These are phyloP conservation scores for Linnemannia elongata DNA, from an alignment of 192 early-diverging fungal genomes.

Conservation along the genomic window DNA sequence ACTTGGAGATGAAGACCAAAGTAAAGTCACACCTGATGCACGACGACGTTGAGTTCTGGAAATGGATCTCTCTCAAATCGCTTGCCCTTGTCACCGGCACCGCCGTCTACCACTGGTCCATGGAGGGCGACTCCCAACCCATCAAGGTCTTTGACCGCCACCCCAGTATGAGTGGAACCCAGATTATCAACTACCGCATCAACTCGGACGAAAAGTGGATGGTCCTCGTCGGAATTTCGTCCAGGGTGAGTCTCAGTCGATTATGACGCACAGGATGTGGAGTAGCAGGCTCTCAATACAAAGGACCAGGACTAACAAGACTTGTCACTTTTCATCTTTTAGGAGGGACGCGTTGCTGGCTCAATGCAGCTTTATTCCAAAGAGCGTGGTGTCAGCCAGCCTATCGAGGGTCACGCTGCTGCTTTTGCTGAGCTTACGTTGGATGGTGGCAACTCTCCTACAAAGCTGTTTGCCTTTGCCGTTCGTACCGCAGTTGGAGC, in stretches of 20 bases:
- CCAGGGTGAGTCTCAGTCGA: constrained; percentile 62
- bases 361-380: constrained; percentile 97
- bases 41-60: constrained; percentile 94
- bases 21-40: constrained; percentile 93
- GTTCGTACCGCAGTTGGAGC: constrained; percentile 84
- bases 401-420: constrained; percentile 96
- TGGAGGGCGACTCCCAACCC: constrained; percentile 90
- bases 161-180: constrained; percentile 81
- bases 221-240: constrained; percentile 94
- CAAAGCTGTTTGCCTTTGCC: constrained; percentile 95
- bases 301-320: not conserved
- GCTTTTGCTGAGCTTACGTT: constrained; percentile 93
- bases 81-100: constrained; percentile 91
- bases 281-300: no score
- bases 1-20: constrained; percentile 96
- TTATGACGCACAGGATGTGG: not conserved
- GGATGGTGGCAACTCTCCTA: constrained; percentile 74
- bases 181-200: constrained; percentile 97
- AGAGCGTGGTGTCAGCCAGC: constrained; percentile 92
- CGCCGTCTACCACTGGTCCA: constrained; percentile 96
- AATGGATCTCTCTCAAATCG: constrained; percentile 90
- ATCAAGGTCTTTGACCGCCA: constrained; percentile 96
- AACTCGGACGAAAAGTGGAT: constrained; percentile 95
- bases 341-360: constrained; percentile 91
- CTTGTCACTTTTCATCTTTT: not conserved